Evolutionary conservation across 73 alveolate genomes (phyloP), one percentile per base, ranked within the genome.

Genomic region (Paramecium primaurelia): DNA sequence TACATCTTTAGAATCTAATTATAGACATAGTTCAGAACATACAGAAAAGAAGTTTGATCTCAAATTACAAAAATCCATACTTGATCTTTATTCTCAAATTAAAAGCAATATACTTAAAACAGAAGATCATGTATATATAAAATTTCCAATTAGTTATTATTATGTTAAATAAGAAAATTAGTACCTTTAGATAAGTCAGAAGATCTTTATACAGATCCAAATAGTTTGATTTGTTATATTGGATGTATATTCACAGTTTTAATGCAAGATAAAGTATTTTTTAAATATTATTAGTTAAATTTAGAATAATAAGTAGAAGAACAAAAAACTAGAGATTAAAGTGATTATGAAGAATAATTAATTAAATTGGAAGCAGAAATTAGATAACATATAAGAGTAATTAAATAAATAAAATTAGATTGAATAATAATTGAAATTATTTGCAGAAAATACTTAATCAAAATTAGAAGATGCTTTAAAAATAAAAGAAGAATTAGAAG

Each of bases 281-380:
- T 49, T 80, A 40, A 44, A 18, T 80, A 8, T 47, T 9, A 32
- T 12, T 32, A 80, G 91, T 80, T 80, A 80, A 80, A 80, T 80
- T 80, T 80, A 49, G 91, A 80, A 80, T 80, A 80, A 47, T 42
- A 80, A 80, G 58, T 80, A 36, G 91, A 80, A 25, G 91, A 80
- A 80, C 45, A 49, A 49, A 80, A 80, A 80, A 26, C 51, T 25
- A 40, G 75, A 36, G 91, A 80, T 20, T 26, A 80, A 47, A 80
- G 91, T 36, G 91, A 80, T 25, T 80, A 80, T 44, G 91, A 80
- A 26, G 91, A 80, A 26, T n/a, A 80, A 49, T 45, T 80, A 22
- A 47, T 80, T 22, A 80, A 80, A 47, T 47, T 80, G 18, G 91
- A 80, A 47, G 91, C 91, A 44, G 91, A 80, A 25, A 80, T 80